Conservation (phyloP, 2,329 filamentous ascomycete species). For the Pseudogymnoascus pannorum region DNA sequence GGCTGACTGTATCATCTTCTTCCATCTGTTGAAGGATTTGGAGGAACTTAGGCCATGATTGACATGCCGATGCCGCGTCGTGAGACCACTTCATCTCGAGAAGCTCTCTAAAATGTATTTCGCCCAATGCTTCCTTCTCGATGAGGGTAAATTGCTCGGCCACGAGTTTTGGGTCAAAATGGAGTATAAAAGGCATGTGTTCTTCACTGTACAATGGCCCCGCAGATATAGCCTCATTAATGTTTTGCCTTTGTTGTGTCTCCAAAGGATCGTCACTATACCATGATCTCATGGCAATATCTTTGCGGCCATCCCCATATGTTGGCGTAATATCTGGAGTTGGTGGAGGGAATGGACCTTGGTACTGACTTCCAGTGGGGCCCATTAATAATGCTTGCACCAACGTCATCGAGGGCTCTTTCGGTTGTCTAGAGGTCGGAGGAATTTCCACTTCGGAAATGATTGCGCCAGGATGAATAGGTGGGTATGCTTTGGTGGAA, state of each 20-base stretch:
- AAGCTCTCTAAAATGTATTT: constrained; percentile 82
- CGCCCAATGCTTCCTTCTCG: constrained; percentile 77
- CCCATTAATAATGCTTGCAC: constrained; percentile 40
- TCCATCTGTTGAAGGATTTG: constrained; percentile 58
- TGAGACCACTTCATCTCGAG: constrained; percentile 74
- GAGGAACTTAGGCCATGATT: constrained; percentile 77
- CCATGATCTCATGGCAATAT: constrained; percentile 1
- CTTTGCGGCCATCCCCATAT: neutral
- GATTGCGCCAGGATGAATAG: constrained; percentile 21
- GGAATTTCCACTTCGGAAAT: constrained; percentile 23
- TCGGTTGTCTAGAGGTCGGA: constrained; percentile 21
- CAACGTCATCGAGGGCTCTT: constrained; percentile 42
- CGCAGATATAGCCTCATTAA: neutral
- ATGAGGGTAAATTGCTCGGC: constrained; percentile 81
- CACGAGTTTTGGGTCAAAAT: constrained; percentile 70
- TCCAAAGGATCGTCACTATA: neutral
- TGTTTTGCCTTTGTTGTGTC: constrained; percentile 4
- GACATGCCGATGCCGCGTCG: constrained; percentile 56
- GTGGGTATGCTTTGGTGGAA: constrained; percentile 29
- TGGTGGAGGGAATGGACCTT: constrained; percentile 20
- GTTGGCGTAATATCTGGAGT: constrained; percentile 28
- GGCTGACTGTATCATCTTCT: neutral
- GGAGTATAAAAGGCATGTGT: constrained; percentile 73
- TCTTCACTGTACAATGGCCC: neutral
- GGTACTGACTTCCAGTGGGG: constrained; percentile 27